A percentile compares a stretch with the other conserved stretches of the same genome.
These are phyloP conservation scores for Hirschfeldia incana DNA, from an alignment of 345 rosid genomes.

Conservation along the genomic window DNA sequence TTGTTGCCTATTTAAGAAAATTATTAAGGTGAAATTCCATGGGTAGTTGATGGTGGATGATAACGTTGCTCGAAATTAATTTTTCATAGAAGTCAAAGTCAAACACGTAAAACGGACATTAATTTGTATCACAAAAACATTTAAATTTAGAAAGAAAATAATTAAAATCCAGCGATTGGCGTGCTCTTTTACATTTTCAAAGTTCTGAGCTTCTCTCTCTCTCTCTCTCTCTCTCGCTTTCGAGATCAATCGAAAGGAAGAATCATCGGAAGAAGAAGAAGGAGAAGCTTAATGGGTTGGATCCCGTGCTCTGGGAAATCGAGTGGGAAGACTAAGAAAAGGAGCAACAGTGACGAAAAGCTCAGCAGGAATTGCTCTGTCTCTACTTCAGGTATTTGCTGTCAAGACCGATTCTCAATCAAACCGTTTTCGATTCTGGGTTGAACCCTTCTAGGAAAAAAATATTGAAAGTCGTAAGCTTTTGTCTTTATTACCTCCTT, in stretches of 20 bases:
- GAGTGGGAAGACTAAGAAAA: constrained; percentile 39
- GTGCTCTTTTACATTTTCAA: constrained; percentile 33
- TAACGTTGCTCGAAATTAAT: neutral
- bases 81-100: constrained; percentile 21
- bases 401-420: neutral
- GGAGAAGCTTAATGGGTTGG: constrained; percentile 60
- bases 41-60: constrained; percentile 15
- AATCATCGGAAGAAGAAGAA: constrained; percentile 19
- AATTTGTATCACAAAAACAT: constrained; percentile 13
- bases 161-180: constrained; percentile 32
- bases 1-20: neutral
- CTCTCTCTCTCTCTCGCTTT: constrained; percentile 25
- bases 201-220: constrained; percentile 19
- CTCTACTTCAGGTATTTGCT: constrained; percentile 46
- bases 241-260: constrained; percentile 32
- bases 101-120: constrained; percentile 6
- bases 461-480: neutral
- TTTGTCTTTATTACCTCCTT: neutral
- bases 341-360: constrained; percentile 45
- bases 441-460: neutral
- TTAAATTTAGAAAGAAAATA: constrained; percentile 9
- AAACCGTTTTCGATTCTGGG: neutral
- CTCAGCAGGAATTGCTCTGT: constrained; percentile 41
- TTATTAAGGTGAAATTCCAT: neutral
- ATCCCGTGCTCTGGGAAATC: constrained; percentile 70